phyloP scores from a whole-genome alignment of 1,139 yeast genomes.

The Taphrina betulina region DNA sequence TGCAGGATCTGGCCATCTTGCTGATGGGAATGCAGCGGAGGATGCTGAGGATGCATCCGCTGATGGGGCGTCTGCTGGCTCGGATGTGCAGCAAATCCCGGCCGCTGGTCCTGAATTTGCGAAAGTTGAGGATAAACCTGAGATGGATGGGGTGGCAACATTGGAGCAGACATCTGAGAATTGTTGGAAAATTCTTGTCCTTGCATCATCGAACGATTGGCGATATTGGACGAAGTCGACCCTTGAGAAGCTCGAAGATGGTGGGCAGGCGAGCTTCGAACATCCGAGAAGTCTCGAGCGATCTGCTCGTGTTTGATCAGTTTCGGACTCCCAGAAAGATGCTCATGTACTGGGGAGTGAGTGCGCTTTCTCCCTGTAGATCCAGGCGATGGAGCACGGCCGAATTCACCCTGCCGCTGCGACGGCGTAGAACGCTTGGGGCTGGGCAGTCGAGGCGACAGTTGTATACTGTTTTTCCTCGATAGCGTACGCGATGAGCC shows the following conservation, averaged over 20 bases:
- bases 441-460: neutral
- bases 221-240: too few relatives aligned
- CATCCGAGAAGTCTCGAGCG: slow-evolving; percentile 5
- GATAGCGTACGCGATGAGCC: too few relatives aligned
- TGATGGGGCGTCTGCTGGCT: slow-evolving; percentile 6
- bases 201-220: too few relatives aligned
- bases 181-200: too few relatives aligned
- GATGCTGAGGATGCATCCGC: slow-evolving; percentile 1
- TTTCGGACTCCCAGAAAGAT: neutral
- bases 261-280: slow-evolving; percentile 21
- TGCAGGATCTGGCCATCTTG: neutral
- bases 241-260: neutral
- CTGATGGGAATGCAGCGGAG: neutral
- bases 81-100: neutral
- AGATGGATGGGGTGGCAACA: slow-evolving; percentile 4
- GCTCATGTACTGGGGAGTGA: slow-evolving; percentile 4
- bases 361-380: neutral
- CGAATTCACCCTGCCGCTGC: neutral
- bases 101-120: slow-evolving; percentile 9
- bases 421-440: neutral
- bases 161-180: slow-evolving; percentile 11
- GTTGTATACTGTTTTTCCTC: neutral
- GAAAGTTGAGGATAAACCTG: neutral
- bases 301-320: neutral
- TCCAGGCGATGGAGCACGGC: neutral